Evolutionary conservation across 495 filamentous ascomycete genomes (phyloP), one percentile per base, ranked within the genome.

Genomic region (Tetracladium setigerum): DNA sequence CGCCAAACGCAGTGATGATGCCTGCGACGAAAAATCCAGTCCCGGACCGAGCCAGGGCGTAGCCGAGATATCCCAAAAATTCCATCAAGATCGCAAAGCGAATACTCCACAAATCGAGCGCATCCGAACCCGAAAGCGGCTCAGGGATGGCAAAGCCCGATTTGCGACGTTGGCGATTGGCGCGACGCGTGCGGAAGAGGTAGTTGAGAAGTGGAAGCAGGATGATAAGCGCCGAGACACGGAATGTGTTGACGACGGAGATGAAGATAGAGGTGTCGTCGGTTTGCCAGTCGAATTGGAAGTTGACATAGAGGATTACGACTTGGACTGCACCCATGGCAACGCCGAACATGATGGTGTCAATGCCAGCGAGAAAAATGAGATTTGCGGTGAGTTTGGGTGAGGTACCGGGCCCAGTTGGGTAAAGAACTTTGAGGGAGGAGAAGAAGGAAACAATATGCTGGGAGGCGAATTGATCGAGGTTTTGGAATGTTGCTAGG

Each of bases 301-400:
- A 81, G 44, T 85, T 79, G 11, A 81, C 74, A 61, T 96, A 98
- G 41, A 90, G 70, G 44, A 95, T 71, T 38, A 89, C 72, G 18
- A 95, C 75, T 11, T 81, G 81, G 34, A 86, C 77, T 1, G 80
- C 73, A 41, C 92, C 88, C 74, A 96, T 84, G 10, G 84, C 83
- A 0, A 95, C 73, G 14, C 87, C 82, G 52, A 96, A 84, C 30
- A 87, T 72, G 31, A 80, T 77, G 5, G 79, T 83, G 59, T 97
- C 92, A 42, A 90, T 79, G 10, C 82, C 71, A 6, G 89, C 83
- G 12, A 98, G 71, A 4, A 89, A 63, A 32, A 95, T 50, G 33
- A 98, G 69, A 53, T 97, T 98, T 17, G 78, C 67, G 6, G 90
- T 81, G 6, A 96, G 58, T 9, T 68, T 61, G 17, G 11, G 15